A percentile compares a stretch with the other conserved stretches of the same genome.
phyloP scores from a whole-genome alignment of 176 grass and related monocot genomes.

The Alloteropsis semialata region DNA sequence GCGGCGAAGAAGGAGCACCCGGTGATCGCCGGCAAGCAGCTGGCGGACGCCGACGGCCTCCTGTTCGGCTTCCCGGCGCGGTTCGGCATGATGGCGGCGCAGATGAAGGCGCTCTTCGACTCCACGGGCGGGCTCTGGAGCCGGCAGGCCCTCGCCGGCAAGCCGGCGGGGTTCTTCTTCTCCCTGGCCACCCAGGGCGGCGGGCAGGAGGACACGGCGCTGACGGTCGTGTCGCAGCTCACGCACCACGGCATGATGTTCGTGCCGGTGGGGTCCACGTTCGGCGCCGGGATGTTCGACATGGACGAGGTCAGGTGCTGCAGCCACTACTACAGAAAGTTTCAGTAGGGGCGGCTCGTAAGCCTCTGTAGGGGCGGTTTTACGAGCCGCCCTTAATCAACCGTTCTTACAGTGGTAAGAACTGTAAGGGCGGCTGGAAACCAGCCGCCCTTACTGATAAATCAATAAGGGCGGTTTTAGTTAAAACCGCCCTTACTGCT shows the following conservation, averaged over 20 bases:
- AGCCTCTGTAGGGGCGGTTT: too few relatives aligned
- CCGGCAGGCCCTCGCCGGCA: conserved; percentile 32
- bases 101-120: conserved; percentile 53
- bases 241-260: not conserved
- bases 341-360: too few relatives aligned
- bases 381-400: too few relatives aligned
- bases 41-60: conserved; percentile 37
- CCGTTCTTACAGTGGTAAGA: too few relatives aligned
- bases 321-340: not conserved
- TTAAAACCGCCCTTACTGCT: too few relatives aligned
- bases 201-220: conserved; percentile 30
- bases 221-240: not conserved
- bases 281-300: not conserved
- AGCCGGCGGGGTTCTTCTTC: conserved; percentile 40
- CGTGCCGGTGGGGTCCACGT: not conserved
- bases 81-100: conserved; percentile 46
- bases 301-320: not conserved
- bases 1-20: not conserved
- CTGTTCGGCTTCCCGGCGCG: conserved; percentile 50
- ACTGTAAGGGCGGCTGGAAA: too few relatives aligned
- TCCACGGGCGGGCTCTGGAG: conserved; percentile 33
- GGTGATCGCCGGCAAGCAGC: not conserved
- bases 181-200: conserved; percentile 28
- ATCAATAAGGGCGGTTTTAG: too few relatives aligned
- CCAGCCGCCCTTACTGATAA: too few relatives aligned